Conservation (phyloP, 2,329 filamentous ascomycete species). For the Alternaria longipes region DNA sequence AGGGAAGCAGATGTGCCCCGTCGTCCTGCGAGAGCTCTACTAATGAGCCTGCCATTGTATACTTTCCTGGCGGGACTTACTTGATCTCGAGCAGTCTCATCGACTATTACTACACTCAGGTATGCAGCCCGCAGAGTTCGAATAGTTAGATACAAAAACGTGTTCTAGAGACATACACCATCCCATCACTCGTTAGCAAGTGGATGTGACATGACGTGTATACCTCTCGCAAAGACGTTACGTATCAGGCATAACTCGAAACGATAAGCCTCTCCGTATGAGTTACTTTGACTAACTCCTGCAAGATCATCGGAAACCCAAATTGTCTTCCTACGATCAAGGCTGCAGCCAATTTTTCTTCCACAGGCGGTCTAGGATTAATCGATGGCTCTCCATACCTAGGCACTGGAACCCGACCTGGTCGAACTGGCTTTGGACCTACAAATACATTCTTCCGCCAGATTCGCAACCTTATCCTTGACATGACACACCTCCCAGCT, state of each 20-base stretch:
- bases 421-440: slow-evolving; percentile 54
- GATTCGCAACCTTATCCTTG: slow-evolving; percentile 72
- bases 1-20: slow-evolving; percentile 54
- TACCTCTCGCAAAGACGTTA: neutral
- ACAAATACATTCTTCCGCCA: slow-evolving; percentile 72
- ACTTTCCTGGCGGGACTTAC: slow-evolving; percentile 68
- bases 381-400: slow-evolving; percentile 66
- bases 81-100: slow-evolving; percentile 65
- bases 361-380: slow-evolving; percentile 59
- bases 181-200: neutral
- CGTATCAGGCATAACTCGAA: neutral
- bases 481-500: slow-evolving; percentile 62
- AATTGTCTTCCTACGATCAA: slow-evolving; percentile 65
- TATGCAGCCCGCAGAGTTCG: slow-evolving; percentile 7
- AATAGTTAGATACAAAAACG: neutral
- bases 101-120: slow-evolving; percentile 70
- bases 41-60: slow-evolving; percentile 64
- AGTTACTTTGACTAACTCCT: slow-evolving; percentile 8
- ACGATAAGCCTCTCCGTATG: neutral
- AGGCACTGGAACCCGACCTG: slow-evolving; percentile 39
- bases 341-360: slow-evolving; percentile 61
- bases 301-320: slow-evolving; percentile 65
- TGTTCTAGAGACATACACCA: neutral
- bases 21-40: slow-evolving; percentile 57
- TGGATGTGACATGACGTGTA: neutral